Base-by-base conservation (phyloP, 352 stramenopile species). In the Phytophthora palmivora region DNA sequence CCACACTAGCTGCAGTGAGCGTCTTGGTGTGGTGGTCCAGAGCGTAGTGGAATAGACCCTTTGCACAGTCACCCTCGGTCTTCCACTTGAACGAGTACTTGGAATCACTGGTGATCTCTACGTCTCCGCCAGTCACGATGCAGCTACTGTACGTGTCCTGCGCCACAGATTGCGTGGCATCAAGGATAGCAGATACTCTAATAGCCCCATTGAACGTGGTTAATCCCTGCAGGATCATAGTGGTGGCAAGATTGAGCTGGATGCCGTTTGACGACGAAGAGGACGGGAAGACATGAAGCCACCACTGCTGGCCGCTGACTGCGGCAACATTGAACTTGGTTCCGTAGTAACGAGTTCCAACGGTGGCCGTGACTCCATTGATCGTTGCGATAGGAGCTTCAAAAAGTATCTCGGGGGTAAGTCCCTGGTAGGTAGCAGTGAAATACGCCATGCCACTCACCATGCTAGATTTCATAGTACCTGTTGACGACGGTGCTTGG, bases 361-460 rank as follows among this genome's bases (percentile, higher is more conserved):
- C 47, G 9, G 28, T 61, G 15, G 74, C 64, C 9, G 49, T 16
- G 3, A 38, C 46, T 22, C 63, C 75, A 33, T 91, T 93, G 72
- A 91, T 80, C 4, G 70, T 78, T 8, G 42, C 34, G 28, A 94
- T 74, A 3, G 81, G 77, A 15, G 79, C 78, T 56, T 88, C 65
- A 16, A 90, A 58, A 12, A 66, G 47, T 8, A 94, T 39, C 28
- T 74, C 67, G 15, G 83, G 86, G 15, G 75, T 83, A 30, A 94
- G 74, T 11, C 63, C 45, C 26, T 72, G 52, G 52, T 91, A 92
- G 14, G 50, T 85, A 15, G 76, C 58, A 3, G 76, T 86, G 53
- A 91, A 83, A 58, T 79, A 94, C 21, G 82, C 72, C 86, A 94
- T 94, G 36, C 82, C 86, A 22, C 68, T 89, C 38, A 92, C 78